Base-by-base conservation (phyloP, 1,139 yeast genomes). In the Pichia sp. region DNA sequence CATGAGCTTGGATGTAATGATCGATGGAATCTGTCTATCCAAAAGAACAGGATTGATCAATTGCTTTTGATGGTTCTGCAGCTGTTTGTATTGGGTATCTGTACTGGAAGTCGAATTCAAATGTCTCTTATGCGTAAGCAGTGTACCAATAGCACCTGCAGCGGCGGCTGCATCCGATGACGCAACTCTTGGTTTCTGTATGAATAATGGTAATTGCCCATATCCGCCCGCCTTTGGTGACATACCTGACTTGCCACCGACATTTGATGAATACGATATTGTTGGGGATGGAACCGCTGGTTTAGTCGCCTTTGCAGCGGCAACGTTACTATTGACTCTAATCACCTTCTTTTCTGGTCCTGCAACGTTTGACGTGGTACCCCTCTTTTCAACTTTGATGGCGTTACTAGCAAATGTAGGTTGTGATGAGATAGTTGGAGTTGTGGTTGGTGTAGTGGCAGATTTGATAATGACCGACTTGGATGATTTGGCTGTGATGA, bases 61-160 rank as follows among this genome's bases (percentile, higher is more conserved):
- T 42, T 59, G 62, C 34, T 58, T 59, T 20, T 30, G 47, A 22
- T 58, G 65, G 37, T 53, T 59, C 12, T 58, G 61, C 22, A 54
- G 39, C 27, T 59, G 58, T 22, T 44, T 46, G 35, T 57, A 54
- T 44, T 59, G 58, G 19, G 53, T 43, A 18, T 55, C 46, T 21
- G 59, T 38, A 33, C 46, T 51, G 3, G 47, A 48, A 14, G 55
- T 51, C 0, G 62, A 57, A n/a, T 53, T 53, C 37, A 60, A 40
- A 15, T 56, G 55, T 45, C 64, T 51, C 20, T 59, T 60, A 45
- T 61, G 66, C 2, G 60, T 60, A 44, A 62, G 42, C 46, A 62
- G 28, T 17, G 58, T 59, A n/a, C 67, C 66, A 46, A 63, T 54
- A 1, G 66, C 67, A 3, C 66, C 66, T 4, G 66, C 67, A 5